These are phyloP conservation scores for Camillea tinctor DNA, from an alignment of 2,329 filamentous ascomycete genomes.

Conservation along the genomic window DNA sequence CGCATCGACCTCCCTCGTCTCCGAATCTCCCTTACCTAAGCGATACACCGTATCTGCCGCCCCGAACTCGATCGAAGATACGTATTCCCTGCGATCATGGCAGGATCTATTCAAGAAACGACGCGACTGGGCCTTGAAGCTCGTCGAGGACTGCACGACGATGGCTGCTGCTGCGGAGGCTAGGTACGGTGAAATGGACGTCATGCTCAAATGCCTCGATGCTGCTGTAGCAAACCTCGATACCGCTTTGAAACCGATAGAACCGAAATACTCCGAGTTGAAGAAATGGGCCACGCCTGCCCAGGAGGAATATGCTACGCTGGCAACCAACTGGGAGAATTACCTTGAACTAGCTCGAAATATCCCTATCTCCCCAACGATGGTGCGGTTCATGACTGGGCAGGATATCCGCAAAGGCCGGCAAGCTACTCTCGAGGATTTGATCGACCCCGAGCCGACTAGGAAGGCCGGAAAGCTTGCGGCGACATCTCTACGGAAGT, in stretches of 20 bases:
- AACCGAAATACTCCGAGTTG: slow-evolving; percentile 69
- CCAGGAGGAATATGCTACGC: slow-evolving; percentile 63
- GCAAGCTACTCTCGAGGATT: slow-evolving; percentile 66
- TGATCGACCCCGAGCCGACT: slow-evolving; percentile 73
- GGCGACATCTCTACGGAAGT: slow-evolving; percentile 55
- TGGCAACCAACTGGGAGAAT: slow-evolving; percentile 65
- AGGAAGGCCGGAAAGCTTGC: slow-evolving; percentile 69
- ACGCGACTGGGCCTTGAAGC: slow-evolving; percentile 71
- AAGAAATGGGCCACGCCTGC: slow-evolving; percentile 69
- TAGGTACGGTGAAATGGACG: slow-evolving; percentile 69
- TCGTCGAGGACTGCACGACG: slow-evolving; percentile 66
- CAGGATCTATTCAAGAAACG: slow-evolving; percentile 80
- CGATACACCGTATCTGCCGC: slow-evolving; percentile 61
- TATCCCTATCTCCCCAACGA: slow-evolving; percentile 63
- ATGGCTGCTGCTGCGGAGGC: slow-evolving; percentile 63
- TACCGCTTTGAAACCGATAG: slow-evolving; percentile 68
- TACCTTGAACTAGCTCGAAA: slow-evolving; percentile 64
- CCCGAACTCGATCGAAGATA: slow-evolving; percentile 80
- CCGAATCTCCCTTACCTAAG: slow-evolving; percentile 51
- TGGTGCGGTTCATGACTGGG: slow-evolving; percentile 65
- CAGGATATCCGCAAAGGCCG: slow-evolving; percentile 42
- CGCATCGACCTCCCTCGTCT: slow-evolving; percentile 42
- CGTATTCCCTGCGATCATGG: slow-evolving; percentile 83
- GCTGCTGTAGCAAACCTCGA: slow-evolving; percentile 85
- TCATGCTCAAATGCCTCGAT: slow-evolving; percentile 76